Percentiles rank a stretch among this genome's conserved stretches.
These are phyloP conservation scores for Ampelocalamus luodianensis DNA, from an alignment of 176 grass and related monocot species.

Conservation along the genomic window DNA sequence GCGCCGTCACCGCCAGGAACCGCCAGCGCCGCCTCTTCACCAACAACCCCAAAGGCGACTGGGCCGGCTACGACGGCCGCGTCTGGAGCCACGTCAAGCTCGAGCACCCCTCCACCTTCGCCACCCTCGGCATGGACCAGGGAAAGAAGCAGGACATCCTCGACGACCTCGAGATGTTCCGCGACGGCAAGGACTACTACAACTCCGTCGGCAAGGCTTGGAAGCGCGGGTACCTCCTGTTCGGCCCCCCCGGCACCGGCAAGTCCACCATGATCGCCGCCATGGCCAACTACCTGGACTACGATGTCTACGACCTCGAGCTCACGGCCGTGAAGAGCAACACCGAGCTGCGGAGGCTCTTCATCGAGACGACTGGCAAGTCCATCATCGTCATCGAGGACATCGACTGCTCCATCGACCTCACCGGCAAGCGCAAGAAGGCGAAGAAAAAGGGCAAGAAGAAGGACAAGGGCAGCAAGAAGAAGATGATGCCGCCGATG, in stretches of 20 bases:
- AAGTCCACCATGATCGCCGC: slow-evolving; percentile 49
- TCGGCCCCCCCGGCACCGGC: slow-evolving; percentile 51
- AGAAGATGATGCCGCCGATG: no score
- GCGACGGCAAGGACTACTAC: slow-evolving; percentile 47
- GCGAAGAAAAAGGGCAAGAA: neutral
- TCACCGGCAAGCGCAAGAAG: slow-evolving; percentile 51
- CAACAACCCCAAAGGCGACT: slow-evolving; percentile 50
- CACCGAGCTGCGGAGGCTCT: slow-evolving; percentile 56
- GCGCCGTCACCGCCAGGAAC: slow-evolving; percentile 45
- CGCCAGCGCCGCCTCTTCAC: slow-evolving; percentile 73
- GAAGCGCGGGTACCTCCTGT: slow-evolving; percentile 54
- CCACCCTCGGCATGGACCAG: slow-evolving; percentile 66
- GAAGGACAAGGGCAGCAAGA: no score
- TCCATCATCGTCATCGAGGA: slow-evolving; percentile 93
- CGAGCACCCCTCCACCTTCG: slow-evolving; percentile 69
- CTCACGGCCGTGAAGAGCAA: slow-evolving; percentile 50
- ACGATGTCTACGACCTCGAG: slow-evolving; percentile 54
- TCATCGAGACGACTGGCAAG: slow-evolving; percentile 50
- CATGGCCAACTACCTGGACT: slow-evolving; percentile 52
- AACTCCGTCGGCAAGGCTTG: slow-evolving; percentile 26
- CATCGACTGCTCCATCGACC: slow-evolving; percentile 75
- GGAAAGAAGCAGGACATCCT: slow-evolving; percentile 47
- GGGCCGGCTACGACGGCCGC: slow-evolving; percentile 18
- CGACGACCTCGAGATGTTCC: slow-evolving; percentile 58
- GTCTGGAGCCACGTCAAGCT: slow-evolving; percentile 63